Conservation (phyloP, 805 yeast species). For the Candida hungchunana region DNA sequence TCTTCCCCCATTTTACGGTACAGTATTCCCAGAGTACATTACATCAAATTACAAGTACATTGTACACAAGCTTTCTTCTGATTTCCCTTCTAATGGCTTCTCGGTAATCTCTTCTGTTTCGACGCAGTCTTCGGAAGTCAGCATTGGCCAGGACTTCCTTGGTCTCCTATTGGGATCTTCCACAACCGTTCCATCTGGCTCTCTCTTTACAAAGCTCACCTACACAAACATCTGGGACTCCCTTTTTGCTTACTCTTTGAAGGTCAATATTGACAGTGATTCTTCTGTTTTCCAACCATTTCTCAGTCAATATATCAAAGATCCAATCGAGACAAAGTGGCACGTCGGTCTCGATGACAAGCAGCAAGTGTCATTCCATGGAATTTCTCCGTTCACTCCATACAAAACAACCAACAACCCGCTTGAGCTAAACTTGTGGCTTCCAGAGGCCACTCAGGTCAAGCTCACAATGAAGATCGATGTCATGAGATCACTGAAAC, state of each 20-base stretch:
- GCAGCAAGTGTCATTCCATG: constrained; percentile 47
- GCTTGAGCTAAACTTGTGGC: constrained; percentile 46
- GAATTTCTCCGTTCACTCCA: constrained; percentile 69
- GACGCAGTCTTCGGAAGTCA: constrained; percentile 1
- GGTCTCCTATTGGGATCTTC: constrained; percentile 22
- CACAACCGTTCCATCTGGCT: constrained; percentile 36
- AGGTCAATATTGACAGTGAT: constrained; percentile 5
- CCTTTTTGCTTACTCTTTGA: constrained; percentile 47
- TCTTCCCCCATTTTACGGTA: constrained; percentile 42
- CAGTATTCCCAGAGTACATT: constrained; percentile 37
- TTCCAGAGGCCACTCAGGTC: constrained; percentile 23
- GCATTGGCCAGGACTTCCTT: constrained; percentile 4
- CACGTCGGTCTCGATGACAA: constrained; percentile 45
- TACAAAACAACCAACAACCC: constrained; percentile 27
- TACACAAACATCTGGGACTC: constrained; percentile 59
- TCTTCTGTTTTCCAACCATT: constrained; percentile 48
- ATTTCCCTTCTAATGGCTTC: constrained; percentile 5
- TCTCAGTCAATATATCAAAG: constrained; percentile 59
- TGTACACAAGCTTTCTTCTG: constrained; percentile 37
- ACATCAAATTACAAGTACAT: constrained; percentile 45
- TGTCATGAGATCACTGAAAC: constrained; percentile 55
- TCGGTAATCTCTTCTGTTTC: constrained; percentile 5
- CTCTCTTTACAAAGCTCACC: constrained; percentile 43
- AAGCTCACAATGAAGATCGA: constrained; percentile 40
- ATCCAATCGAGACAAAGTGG: constrained; percentile 79